A percentile compares a stretch with the other conserved stretches of the same genome.
phyloP scores from a whole-genome alignment of 768 basidiomycete genomes.

The Solioccasus polychromus region DNA sequence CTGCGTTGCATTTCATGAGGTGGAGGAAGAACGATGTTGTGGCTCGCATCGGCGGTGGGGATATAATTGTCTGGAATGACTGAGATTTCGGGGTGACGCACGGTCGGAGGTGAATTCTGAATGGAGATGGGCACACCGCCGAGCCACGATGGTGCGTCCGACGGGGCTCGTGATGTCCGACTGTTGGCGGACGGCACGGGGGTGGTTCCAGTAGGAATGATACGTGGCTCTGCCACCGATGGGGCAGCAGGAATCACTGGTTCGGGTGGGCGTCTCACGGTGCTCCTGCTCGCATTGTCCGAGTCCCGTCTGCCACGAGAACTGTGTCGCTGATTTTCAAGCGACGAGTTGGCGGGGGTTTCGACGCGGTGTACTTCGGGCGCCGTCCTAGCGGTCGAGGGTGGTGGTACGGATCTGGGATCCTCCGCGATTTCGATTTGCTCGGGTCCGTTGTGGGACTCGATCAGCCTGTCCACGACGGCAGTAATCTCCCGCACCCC shows the following conservation, averaged over 20 bases:
- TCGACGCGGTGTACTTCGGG: conserved; percentile 28
- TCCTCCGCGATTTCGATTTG: conserved; percentile 17
- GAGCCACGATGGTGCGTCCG: conserved; percentile 18
- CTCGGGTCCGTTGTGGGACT: conserved; percentile 20
- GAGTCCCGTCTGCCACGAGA: conserved; percentile 20
- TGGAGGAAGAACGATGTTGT: conserved; percentile 45
- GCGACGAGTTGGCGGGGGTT: conserved; percentile 16
- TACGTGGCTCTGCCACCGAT: conserved; percentile 13
- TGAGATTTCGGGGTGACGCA: conserved; percentile 19
- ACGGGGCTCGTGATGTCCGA: conserved; percentile 15
- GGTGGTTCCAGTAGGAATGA: conserved; percentile 6
- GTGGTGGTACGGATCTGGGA: conserved; percentile 16
- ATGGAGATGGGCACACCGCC: conserved; percentile 15
- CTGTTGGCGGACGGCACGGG: conserved; percentile 11
- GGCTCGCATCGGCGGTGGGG: conserved; percentile 39
- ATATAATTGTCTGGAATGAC: conserved; percentile 51
- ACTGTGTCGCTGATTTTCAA: conserved; percentile 14
- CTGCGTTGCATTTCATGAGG: conserved; percentile 44
- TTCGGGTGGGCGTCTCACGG: conserved; percentile 12
- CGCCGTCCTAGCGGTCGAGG: conserved; percentile 9
- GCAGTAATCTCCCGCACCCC: conserved; percentile 19
- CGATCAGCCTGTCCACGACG: conserved; percentile 26
- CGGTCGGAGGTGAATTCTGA: conserved; percentile 18
- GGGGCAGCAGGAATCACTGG: conserved; percentile 9
- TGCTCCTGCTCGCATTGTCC: conserved; percentile 12